Evolutionary conservation across 164 flowering plant species (phyloP), one percentile per base, ranked within the genome.

Genomic region (Vitis riparia): DNA sequence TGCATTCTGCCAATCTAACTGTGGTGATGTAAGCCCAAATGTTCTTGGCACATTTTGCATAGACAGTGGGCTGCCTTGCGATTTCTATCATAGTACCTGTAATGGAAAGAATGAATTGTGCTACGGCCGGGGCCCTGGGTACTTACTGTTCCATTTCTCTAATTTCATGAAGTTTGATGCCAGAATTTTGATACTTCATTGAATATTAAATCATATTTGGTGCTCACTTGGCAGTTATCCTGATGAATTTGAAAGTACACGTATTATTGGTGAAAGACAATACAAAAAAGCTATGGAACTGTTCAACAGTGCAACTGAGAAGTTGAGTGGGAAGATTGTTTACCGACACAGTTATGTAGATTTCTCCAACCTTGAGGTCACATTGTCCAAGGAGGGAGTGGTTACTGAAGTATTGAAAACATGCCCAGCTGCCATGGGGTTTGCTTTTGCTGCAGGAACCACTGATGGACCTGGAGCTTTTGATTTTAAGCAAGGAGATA

Each of bases 91-190:
- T 59, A 95, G 99, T 76, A 95, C 99, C 27, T 95, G 98, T 80
- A 87, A 87, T 71, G 99, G 98, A 55, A 93, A 91, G 81, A 96
- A 93, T 70, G 98, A 96, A 71, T 70, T 89, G 67, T 96, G 99
- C 82, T 96, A 96, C 82, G 97, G 99, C 70, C 91, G 92, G 67
- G 99, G 99, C 74, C 98, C 99, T 47, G 98, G 99, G 99, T 96
- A 86, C 17, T 62, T 51, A 74, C 55, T 63, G 11, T 16, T 32
- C 59, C 60, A 27, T 16, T 11, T 60, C 1, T 11, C 2, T 37
- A 48, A 51, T 70, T 56, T 30, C 23, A n/a, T 51, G 9, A 44
- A 52, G 29, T 14, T 65, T 57, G n/a, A 9, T 61, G 8, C 7
- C 44, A 37, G 44, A 14, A 50, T 6, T 19, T 12, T 37, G 13